phyloP scores from a whole-genome alignment of 2,329 filamentous ascomycete species.

The Domatiomyces globalis region DNA sequence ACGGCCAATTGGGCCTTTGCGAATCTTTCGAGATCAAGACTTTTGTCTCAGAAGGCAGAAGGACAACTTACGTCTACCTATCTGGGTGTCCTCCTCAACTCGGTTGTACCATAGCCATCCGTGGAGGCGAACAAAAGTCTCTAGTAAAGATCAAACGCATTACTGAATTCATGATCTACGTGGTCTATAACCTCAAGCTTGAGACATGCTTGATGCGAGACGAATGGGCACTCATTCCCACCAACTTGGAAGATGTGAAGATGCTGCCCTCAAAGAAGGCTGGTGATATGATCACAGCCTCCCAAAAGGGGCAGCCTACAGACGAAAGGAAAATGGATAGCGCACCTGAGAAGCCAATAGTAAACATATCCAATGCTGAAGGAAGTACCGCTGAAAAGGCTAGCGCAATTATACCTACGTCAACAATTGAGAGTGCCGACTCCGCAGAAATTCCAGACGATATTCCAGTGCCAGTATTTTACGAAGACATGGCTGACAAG shows the following conservation, averaged over 20 bases:
- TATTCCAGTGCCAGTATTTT: conserved; percentile 75
- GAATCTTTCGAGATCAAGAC: conserved; percentile 91
- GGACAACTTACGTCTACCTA: conserved; percentile 91
- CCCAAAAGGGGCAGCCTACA: conserved; percentile 6
- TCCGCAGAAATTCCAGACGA: conserved; percentile 57
- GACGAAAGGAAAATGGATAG: background rate
- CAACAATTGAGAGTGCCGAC: conserved; percentile 17
- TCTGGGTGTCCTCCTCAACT: conserved; percentile 80
- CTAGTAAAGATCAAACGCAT: conserved; percentile 77
- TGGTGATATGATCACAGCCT: conserved; percentile 6
- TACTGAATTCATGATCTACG: conserved; percentile 97
- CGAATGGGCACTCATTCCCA: conserved; percentile 71
- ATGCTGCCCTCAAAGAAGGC: background rate
- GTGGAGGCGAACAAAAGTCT: conserved; percentile 58
- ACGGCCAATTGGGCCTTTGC: conserved; percentile 63
- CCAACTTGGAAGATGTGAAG: background rate
- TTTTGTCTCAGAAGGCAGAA: conserved; percentile 68
- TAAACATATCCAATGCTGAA: conserved; percentile 11
- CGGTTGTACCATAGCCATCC: conserved; percentile 84
- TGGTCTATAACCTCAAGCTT: conserved; percentile 92
- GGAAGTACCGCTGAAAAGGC: conserved; percentile 5
- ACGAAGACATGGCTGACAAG: conserved; percentile 87
- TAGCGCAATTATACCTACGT: background rate
- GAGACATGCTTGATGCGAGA: conserved; percentile 91
- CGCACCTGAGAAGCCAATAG: background rate